Evolutionary conservation across 768 basidiomycete species (phyloP).

Genomic region (Lactifluus pinguis): DNA sequence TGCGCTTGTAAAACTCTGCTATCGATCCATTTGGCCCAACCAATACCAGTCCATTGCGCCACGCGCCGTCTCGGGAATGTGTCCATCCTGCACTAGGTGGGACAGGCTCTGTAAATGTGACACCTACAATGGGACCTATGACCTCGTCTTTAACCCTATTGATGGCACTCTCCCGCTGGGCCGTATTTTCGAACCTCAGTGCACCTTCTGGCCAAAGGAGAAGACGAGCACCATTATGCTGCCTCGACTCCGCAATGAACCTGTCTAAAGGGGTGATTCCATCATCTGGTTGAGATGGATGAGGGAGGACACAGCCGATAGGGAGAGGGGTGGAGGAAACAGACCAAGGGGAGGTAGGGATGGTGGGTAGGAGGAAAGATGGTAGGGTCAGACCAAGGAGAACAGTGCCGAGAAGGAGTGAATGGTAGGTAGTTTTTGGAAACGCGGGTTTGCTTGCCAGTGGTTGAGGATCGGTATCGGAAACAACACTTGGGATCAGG

Average conservation of each 20-base stretch:
- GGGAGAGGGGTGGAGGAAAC: conserved; percentile 42
- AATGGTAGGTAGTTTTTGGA: conserved; percentile 18
- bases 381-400: conserved; percentile 46
- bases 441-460: neutral
- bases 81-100: conserved; percentile 30
- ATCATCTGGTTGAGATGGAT: conserved; percentile 33
- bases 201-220: conserved; percentile 80
- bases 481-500: neutral
- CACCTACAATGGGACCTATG: conserved; percentile 45
- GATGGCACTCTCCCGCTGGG: conserved; percentile 44
- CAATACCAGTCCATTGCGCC: conserved; percentile 58
- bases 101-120: conserved; percentile 61
- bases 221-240: conserved; percentile 41
- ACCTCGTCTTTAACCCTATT: conserved; percentile 30
- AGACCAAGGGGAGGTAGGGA: conserved; percentile 34
- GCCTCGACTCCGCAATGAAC: conserved; percentile 50
- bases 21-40: conserved; percentile 33
- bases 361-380: conserved; percentile 36
- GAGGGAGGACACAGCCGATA: conserved; percentile 63
- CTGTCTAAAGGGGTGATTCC: conserved; percentile 40
- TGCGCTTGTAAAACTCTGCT: conserved; percentile 61
- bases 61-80: conserved; percentile 31
- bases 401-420: conserved; percentile 31
- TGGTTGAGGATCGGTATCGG: conserved; percentile 17
- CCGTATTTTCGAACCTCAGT: conserved; percentile 46